These are phyloP conservation scores for Monilinia polystroma DNA, from an alignment of 2,329 filamentous ascomycete genomes.

Conservation along the genomic window DNA sequence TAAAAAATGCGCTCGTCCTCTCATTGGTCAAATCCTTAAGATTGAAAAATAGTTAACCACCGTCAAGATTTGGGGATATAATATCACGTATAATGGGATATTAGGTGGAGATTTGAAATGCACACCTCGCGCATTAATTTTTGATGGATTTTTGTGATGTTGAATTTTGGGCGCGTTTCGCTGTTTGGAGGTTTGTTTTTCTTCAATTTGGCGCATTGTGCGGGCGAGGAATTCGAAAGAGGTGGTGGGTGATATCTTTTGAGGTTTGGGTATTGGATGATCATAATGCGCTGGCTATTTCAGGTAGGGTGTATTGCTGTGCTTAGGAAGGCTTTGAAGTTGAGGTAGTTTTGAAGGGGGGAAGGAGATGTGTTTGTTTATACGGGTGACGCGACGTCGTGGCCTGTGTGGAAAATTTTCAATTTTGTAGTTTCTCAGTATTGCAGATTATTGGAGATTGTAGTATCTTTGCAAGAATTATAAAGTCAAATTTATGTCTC, in stretches of 20 bases:
- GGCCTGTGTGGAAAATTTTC: neutral
- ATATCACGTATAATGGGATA: neutral
- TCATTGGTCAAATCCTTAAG: neutral
- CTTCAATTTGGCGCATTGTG: neutral
- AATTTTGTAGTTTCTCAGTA: neutral
- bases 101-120: too few relatives aligned
- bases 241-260: neutral
- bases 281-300: too few relatives aligned
- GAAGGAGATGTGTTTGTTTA: neutral
- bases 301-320: neutral
- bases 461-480: too few relatives aligned
- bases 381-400: too few relatives aligned
- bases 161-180: neutral
- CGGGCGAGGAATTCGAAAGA: too few relatives aligned
- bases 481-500: too few relatives aligned
- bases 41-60: neutral
- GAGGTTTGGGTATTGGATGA: neutral
- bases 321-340: neutral
- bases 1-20: slow-evolving; percentile 9
- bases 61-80: accelerated
- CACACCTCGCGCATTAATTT: accelerated
- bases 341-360: neutral
- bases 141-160: neutral
- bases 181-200: too few relatives aligned
- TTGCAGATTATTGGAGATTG: neutral